Conservation (phyloP, 2,329 filamentous ascomycete species). For the Cladosporium phlei region DNA sequence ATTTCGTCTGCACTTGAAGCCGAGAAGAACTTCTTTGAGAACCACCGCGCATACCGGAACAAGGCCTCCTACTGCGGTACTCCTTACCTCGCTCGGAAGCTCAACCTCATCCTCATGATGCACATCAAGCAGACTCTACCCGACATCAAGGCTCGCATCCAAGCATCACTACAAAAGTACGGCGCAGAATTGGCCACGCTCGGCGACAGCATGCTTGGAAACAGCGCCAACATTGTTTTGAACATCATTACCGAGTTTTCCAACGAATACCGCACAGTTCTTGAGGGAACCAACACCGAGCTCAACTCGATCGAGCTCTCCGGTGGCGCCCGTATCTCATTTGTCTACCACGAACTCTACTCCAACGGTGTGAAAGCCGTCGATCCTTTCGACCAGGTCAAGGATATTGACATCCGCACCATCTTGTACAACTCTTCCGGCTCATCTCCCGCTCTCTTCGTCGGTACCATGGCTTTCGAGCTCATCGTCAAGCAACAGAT, state of each 20-base stretch:
- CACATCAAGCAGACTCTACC: conserved; percentile 99
- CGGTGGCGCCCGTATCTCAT: conserved; percentile 95
- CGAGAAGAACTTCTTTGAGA: conserved; percentile 96
- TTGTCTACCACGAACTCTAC: conserved; percentile 98
- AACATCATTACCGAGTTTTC: conserved; percentile 99
- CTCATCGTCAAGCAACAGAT: conserved; percentile 98
- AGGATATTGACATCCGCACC: conserved; percentile 94
- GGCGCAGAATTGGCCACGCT: conserved; percentile 72
- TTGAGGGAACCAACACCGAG: conserved; percentile 96
- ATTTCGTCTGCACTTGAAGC: conserved; percentile 87
- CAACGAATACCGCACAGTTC: conserved; percentile 91
- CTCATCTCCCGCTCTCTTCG: conserved; percentile 91
- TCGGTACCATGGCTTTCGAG: conserved; percentile 97
- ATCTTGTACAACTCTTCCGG: conserved; percentile 99
- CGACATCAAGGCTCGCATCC: conserved; percentile 95
- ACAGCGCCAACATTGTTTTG: conserved; percentile 91
- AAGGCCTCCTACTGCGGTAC: conserved; percentile 99
- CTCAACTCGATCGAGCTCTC: conserved; percentile 91
- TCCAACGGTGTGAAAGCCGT: conserved; percentile 96
- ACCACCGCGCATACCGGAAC: conserved; percentile 96
- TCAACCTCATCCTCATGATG: conserved; percentile 99
- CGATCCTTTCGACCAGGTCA: conserved; percentile 95
- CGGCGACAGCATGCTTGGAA: conserved; percentile 91
- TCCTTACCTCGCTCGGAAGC: conserved; percentile 90
- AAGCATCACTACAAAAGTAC: conserved; percentile 92